Evolutionary conservation across 169 alveolate genomes (phyloP).

Genomic region (Plasmodium gaboni): DNA sequence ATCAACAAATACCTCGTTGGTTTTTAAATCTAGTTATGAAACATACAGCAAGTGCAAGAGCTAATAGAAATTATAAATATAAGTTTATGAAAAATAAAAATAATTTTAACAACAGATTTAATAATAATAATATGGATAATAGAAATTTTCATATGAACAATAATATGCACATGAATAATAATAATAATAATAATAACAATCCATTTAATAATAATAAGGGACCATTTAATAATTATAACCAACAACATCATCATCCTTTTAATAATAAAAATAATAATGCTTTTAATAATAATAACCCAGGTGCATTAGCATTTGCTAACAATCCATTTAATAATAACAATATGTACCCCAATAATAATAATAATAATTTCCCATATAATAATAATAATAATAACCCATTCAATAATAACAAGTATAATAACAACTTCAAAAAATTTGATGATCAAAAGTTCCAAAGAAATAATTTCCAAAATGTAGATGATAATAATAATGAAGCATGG

Average conservation of each 20-base stretch:
- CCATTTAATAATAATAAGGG: constrained; percentile 51
- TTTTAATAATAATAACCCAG: constrained; percentile 3
- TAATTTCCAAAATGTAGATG: constrained; percentile 36
- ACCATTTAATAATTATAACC: constrained; percentile 2
- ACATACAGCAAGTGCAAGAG: constrained; percentile 64
- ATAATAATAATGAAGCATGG: constrained; percentile 32
- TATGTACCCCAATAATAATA: constrained; percentile 23
- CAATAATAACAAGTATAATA: constrained; percentile 37
- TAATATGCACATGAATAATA: constrained; percentile 1
- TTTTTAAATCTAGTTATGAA: constrained; percentile 82
- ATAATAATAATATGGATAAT: constrained; percentile 5
- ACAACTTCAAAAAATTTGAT: constrained; percentile 33
- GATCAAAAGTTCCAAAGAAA: constrained; percentile 39
- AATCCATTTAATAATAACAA: constrained; percentile 28
- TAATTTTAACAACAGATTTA: constrained; percentile 19
- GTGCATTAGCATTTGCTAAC: constrained; percentile 17
- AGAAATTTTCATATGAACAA: constrained; percentile 1
- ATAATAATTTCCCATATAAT: not conserved
- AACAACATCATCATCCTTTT: constrained; percentile 2
- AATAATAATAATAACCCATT: constrained; percentile 21
- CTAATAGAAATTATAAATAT: constrained; percentile 50
- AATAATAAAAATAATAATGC: constrained; percentile 7
- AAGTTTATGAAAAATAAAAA: constrained; percentile 20
- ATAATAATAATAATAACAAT: constrained; percentile 9
- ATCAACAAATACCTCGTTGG: constrained; percentile 86